Evolutionary conservation across 345 rosid genomes (phyloP).

Genomic region (Pistacia atlantica): DNA sequence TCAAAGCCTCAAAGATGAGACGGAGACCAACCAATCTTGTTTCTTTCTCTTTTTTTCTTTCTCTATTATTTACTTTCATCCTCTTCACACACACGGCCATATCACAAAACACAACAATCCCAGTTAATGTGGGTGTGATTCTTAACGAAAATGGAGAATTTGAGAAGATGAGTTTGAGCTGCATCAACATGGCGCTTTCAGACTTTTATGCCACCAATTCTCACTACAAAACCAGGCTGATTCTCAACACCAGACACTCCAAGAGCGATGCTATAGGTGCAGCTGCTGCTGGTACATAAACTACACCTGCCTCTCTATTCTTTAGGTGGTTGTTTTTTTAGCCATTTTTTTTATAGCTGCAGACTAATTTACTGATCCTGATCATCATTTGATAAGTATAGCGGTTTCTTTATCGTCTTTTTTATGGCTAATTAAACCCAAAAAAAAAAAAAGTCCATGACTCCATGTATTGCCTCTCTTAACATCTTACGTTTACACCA

Average conservation of each 20-base stretch:
- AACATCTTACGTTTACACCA: too few relatives aligned
- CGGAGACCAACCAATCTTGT: background rate
- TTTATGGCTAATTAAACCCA: too few relatives aligned
- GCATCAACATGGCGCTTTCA: constrained; percentile 52
- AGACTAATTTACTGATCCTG: too few relatives aligned
- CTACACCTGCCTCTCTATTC: background rate
- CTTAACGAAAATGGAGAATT: constrained; percentile 32
- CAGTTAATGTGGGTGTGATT: constrained; percentile 54
- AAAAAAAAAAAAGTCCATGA: too few relatives aligned
- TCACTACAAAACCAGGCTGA: constrained; percentile 50
- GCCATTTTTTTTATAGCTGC: too few relatives aligned
- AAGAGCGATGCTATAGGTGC: constrained; percentile 45
- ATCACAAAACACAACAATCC: constrained; percentile 22
- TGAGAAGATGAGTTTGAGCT: constrained; percentile 36
- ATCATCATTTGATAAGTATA: too few relatives aligned
- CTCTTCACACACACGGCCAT: constrained; percentile 6
- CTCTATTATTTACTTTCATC: background rate
- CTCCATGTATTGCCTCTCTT: too few relatives aligned
- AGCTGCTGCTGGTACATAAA: constrained; percentile 54
- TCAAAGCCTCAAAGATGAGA: background rate
- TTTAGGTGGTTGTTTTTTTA: too few relatives aligned
- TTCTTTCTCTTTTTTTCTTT: background rate
- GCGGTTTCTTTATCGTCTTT: too few relatives aligned
- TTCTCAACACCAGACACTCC: constrained; percentile 41
- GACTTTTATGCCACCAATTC: constrained; percentile 49